These are phyloP conservation scores for Protomyces inundatus DNA, from an alignment of 1,139 yeast genomes.

Conservation along the genomic window DNA sequence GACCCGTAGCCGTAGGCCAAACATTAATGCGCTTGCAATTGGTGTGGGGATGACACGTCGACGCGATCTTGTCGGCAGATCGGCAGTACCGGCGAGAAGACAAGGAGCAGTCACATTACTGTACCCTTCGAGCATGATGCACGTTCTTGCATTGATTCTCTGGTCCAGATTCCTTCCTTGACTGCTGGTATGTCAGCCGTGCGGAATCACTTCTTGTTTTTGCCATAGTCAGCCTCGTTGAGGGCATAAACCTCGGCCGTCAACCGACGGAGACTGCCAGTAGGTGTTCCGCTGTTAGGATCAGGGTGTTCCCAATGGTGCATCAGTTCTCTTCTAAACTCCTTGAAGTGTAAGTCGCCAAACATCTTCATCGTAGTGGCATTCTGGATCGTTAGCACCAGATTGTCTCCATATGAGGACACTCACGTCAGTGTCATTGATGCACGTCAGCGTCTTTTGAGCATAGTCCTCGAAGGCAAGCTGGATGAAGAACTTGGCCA, in stretches of 20 bases:
- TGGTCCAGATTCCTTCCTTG: too few species aligned
- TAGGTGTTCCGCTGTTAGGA: not conserved
- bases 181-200: too few species aligned
- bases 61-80: not conserved
- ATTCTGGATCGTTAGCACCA: not conserved
- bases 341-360: not conserved
- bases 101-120: not conserved
- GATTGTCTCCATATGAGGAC: not conserved
- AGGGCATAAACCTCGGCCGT: not conserved
- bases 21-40: not conserved
- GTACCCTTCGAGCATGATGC: not conserved
- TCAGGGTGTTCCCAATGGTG: not conserved
- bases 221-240: too few species aligned
- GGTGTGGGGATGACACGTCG: not conserved
- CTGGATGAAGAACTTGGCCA: not conserved
- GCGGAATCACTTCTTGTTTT: too few species aligned
- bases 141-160: not conserved
- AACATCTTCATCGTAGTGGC: conserved; percentile 11
- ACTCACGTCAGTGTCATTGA: not conserved
- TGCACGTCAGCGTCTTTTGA: not conserved
- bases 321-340: conserved; percentile 1
- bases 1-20: too few species aligned
- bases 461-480: not conserved
- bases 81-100: not conserved
- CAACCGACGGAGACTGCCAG: conserved; percentile 1